Conservation (phyloP, 2,329 filamentous ascomycete genomes). For the Colletotrichum sp. region DNA sequence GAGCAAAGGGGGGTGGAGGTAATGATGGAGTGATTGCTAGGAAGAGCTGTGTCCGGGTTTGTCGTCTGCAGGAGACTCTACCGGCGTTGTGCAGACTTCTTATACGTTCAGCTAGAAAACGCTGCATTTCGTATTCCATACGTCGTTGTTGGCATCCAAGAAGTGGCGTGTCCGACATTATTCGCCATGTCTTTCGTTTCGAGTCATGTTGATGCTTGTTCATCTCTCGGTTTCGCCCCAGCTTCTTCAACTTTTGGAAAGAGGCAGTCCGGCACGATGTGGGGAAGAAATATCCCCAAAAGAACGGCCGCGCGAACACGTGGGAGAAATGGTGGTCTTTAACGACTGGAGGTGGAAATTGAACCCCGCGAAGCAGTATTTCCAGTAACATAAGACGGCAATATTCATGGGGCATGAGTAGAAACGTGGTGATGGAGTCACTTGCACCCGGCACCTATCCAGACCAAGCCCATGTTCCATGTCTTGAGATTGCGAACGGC, state of each 20-base stretch:
- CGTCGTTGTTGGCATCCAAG: neutral
- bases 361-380: neutral
- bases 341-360: rapidly evolving
- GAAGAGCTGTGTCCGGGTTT: neutral
- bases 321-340: neutral
- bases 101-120: neutral
- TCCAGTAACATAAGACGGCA: too few relatives aligned
- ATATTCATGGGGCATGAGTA: too few relatives aligned
- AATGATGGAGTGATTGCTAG: rapidly evolving
- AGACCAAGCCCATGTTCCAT: too few relatives aligned
- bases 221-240: neutral
- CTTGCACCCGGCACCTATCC: too few relatives aligned
- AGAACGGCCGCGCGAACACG: neutral
- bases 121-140: neutral
- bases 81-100: neutral
- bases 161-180: neutral
- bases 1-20: neutral
- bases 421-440: too few relatives aligned
- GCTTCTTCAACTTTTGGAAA: neutral
- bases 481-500: neutral
- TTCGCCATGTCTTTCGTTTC: neutral
- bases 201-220: neutral
- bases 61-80: too few relatives aligned
- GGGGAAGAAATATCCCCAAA: neutral
- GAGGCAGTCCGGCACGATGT: neutral